Percentiles rank a stretch among this genome's conserved stretches.
Evolutionary conservation across 164 flowering plant genomes (phyloP).

Genomic region (Stephania yunnanensis): DNA sequence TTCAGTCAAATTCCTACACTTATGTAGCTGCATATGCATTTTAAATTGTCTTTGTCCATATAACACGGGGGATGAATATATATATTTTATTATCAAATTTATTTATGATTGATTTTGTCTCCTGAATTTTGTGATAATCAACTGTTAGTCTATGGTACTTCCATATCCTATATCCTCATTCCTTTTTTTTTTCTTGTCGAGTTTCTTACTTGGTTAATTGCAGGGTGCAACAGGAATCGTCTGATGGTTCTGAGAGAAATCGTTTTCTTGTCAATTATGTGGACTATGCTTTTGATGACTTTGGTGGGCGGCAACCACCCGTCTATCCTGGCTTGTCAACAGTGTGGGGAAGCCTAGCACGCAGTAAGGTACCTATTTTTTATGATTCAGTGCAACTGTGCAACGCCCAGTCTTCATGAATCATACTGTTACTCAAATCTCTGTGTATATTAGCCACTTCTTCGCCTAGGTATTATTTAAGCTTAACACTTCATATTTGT

Average conservation of each 20-base stretch:
- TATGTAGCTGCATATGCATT: too few species aligned
- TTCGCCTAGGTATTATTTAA: neutral
- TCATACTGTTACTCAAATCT: neutral
- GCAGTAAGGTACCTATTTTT: constrained; percentile 68
- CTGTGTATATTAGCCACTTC: neutral
- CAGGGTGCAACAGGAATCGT: constrained; percentile 98
- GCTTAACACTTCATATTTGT: neutral
- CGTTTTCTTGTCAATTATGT: constrained; percentile 85
- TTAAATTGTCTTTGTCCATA: too few species aligned
- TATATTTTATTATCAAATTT: too few species aligned
- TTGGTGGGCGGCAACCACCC: constrained; percentile 95
- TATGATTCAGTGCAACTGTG: neutral
- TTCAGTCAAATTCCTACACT: too few species aligned
- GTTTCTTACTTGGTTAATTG: neutral
- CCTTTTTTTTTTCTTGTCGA: neutral
- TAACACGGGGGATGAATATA: too few species aligned
- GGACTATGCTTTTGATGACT: constrained; percentile 97
- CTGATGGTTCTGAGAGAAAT: constrained; percentile 94
- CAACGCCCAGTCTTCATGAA: neutral
- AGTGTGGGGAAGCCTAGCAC: constrained; percentile 99
- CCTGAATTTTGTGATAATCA: too few species aligned
- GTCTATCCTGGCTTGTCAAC: constrained; percentile 98
- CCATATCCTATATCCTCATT: neutral
- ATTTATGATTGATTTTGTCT: too few species aligned
- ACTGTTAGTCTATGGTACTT: too few species aligned